Conservation (phyloP, 2,329 filamentous ascomycete species). For the Akanthomyces lecanii region DNA sequence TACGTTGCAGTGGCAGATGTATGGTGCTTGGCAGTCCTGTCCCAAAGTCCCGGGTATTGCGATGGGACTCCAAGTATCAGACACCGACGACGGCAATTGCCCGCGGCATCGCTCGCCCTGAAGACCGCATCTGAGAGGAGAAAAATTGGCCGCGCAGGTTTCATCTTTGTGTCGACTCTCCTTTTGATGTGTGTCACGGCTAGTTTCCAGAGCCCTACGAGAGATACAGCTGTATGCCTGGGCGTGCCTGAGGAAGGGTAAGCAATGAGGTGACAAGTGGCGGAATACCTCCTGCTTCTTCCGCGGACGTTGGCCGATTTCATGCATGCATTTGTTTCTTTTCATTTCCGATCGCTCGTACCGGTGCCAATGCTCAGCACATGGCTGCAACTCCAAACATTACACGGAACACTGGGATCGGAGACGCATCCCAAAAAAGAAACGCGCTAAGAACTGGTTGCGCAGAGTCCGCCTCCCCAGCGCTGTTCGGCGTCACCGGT, state of each 20-base stretch:
- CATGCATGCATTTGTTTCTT: no score
- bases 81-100: conserved; percentile 2
- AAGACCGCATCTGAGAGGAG: not conserved
- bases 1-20: not conserved
- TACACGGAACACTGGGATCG: no score
- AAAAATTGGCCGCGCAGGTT: not conserved
- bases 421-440: no score
- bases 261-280: no score
- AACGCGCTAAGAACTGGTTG: no score
- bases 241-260: no score
- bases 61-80: not conserved
- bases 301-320: no score
- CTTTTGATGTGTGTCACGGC: not conserved
- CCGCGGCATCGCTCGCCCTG: not conserved
- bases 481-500: conserved; percentile 3
- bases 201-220: not conserved
- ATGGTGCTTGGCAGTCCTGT: not conserved
- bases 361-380: no score
- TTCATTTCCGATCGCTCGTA: no score
- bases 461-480: not conserved
- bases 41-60: not conserved
- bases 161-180: not conserved
- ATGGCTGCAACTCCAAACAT: no score
- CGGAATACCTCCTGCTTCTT: no score
- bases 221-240: no score